These are phyloP conservation scores for Abrus pulchellus DNA, from an alignment of 306 rosid genomes.

Conservation along the genomic window DNA sequence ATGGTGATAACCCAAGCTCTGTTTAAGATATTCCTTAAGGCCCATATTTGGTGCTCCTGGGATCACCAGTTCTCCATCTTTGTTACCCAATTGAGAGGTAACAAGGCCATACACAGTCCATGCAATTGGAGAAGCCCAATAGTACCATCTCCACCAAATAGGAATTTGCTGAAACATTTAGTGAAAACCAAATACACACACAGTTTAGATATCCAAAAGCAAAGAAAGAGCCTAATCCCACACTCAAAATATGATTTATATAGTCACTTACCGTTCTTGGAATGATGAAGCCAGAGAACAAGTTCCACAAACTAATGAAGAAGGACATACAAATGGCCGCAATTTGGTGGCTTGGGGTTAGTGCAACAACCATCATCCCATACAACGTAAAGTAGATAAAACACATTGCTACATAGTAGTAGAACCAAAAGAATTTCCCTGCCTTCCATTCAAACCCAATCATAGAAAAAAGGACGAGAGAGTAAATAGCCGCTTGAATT, in stretches of 20 bases:
- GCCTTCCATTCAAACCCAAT: conserved; percentile 69
- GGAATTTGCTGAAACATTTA: conserved; percentile 64
- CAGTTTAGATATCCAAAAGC: too few species aligned
- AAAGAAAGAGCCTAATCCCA: too few species aligned
- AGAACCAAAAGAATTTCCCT: conserved; percentile 71
- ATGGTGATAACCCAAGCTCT: conserved; percentile 56
- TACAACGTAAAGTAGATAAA: conserved; percentile 76
- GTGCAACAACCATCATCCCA: conserved; percentile 86
- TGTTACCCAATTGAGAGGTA: conserved; percentile 52
- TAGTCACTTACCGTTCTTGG: conserved; percentile 63
- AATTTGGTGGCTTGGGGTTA: conserved; percentile 73
- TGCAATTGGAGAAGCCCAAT: conserved; percentile 55
- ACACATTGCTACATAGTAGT: conserved; percentile 70
- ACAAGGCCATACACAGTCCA: conserved; percentile 56
- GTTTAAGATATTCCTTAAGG: conserved; percentile 42
- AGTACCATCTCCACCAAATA: conserved; percentile 87
- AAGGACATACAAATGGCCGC: conserved; percentile 71
- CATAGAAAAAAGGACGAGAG: conserved; percentile 64
- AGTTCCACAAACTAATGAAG: conserved; percentile 78
- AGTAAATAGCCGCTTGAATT: conserved; percentile 62
- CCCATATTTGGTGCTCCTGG: conserved; percentile 45
- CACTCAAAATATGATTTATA: background rate
- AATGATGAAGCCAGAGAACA: conserved; percentile 60
- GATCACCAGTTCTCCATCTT: conserved; percentile 22
- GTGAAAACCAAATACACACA: background rate